Evolutionary conservation across 805 yeast species (phyloP).

Genomic region (Candida jianshihensis): DNA sequence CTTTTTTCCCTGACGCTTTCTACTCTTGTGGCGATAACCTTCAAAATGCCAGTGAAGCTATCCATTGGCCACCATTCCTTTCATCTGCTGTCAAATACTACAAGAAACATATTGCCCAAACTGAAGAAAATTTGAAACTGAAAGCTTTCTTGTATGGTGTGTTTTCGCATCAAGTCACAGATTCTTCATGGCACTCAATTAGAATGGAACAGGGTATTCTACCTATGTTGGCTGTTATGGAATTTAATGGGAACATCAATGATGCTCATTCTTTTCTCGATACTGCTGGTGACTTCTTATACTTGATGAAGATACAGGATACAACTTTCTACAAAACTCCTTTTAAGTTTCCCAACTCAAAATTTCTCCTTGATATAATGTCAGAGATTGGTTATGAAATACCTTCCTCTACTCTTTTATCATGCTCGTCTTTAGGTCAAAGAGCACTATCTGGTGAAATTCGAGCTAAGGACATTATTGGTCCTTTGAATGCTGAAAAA

Average conservation of each 20-base stretch:
- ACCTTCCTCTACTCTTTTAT: slow-evolving; percentile 26
- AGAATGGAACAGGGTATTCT: slow-evolving; percentile 50
- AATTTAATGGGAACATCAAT: slow-evolving; percentile 43
- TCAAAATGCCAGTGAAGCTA: slow-evolving; percentile 48
- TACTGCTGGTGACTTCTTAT: slow-evolving; percentile 57
- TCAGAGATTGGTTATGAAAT: slow-evolving; percentile 30
- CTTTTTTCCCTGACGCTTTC: slow-evolving; percentile 65
- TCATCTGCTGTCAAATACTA: slow-evolving; percentile 38
- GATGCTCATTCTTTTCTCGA: slow-evolving; percentile 52
- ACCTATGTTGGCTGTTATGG: slow-evolving; percentile 40
- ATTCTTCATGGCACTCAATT: slow-evolving; percentile 63
- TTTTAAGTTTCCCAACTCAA: slow-evolving; percentile 36
- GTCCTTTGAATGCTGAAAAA: slow-evolving; percentile 9
- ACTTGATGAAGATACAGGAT: slow-evolving; percentile 31
- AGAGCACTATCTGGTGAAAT: slow-evolving; percentile 45
- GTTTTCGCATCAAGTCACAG: slow-evolving; percentile 56
- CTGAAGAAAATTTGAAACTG: slow-evolving; percentile 25
- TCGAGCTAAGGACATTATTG: slow-evolving; percentile 3
- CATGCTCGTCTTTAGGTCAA: slow-evolving; percentile 51
- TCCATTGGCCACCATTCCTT: slow-evolving; percentile 69
- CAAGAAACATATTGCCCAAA: slow-evolving; percentile 6
- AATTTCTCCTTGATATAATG: slow-evolving; percentile 37
- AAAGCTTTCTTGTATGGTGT: slow-evolving; percentile 54
- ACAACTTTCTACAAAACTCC: slow-evolving; percentile 18
- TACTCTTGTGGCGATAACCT: slow-evolving; percentile 46